phyloP scores from a whole-genome alignment of 2,329 filamentous ascomycete genomes.

The Hypoxylon rubiginosum region DNA sequence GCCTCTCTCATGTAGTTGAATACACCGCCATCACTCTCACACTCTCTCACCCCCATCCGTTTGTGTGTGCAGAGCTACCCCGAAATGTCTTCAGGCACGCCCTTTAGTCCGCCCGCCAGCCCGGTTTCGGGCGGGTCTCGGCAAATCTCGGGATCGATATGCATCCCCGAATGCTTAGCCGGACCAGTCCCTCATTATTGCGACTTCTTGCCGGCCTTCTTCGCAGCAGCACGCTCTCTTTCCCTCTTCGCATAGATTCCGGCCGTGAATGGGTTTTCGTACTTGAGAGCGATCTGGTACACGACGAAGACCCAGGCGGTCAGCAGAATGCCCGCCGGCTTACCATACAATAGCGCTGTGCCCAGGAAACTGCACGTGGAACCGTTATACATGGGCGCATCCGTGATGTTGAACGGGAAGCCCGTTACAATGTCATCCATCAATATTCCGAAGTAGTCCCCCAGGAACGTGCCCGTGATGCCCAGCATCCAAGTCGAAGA shows the following conservation, averaged over 20 bases:
- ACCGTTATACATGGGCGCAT: slow-evolving; percentile 96
- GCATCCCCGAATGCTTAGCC: slow-evolving; percentile 7
- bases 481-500: slow-evolving; percentile 93
- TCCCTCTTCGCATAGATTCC: slow-evolving; percentile 93
- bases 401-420: slow-evolving; percentile 94
- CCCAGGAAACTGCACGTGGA: slow-evolving; percentile 93
- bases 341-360: slow-evolving; percentile 85
- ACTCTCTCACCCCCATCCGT: neutral
- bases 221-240: slow-evolving; percentile 63
- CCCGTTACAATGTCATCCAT: slow-evolving; percentile 95
- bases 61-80: slow-evolving; percentile 1
- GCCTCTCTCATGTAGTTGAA: slow-evolving; percentile 20
- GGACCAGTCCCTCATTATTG: slow-evolving; percentile 53
- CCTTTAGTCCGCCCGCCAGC: slow-evolving; percentile 13
- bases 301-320: slow-evolving; percentile 80
- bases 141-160: slow-evolving; percentile 22
- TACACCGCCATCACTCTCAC: slow-evolving; percentile 8
- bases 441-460: slow-evolving; percentile 98
- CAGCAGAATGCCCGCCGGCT: slow-evolving; percentile 85
- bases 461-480: slow-evolving; percentile 94
- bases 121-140: slow-evolving; percentile 33
- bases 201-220: slow-evolving; percentile 64
- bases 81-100: slow-evolving; percentile 12
- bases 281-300: slow-evolving; percentile 84
- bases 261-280: slow-evolving; percentile 94